Base-by-base conservation (phyloP, 352 stramenopile genomes). In the Pythium rishiriense region DNA sequence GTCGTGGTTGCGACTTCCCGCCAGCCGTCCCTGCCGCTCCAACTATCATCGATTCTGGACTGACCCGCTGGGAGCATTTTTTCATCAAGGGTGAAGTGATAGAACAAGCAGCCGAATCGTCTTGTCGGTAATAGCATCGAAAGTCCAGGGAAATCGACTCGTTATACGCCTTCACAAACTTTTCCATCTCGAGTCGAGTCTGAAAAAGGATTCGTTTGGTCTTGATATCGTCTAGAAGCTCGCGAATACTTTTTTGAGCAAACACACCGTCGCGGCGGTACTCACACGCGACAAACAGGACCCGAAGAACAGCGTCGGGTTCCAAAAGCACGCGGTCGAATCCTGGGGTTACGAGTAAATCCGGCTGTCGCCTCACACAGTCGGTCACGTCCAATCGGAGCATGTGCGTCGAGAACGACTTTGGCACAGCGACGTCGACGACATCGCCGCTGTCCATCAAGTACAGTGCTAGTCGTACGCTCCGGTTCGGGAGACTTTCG, bases 211-310 rank as follows among this genome's bases (percentile, higher is more conserved):
- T 28, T 3, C 21, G 31, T 29, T 56, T 64, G 29, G 8, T n/a
- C 8, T 52, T 42, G 1, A 74, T 39, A 49, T 74, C 68, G 12
- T 47, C 21, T 0, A 74, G 42, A 17, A 74, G 43, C 31, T 74
- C 68, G 3, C 65, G 60, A 33, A 74, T 58, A 26, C 47, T 69
- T 29, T 71, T 74, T 39, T 69, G 68, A 6, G 58, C 56, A 37
- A 72, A 74, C 9, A 71, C 42, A 6, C 63, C 68, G 26, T 57
- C 58, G 12, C 41, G 46, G 5, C 33, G 53, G 37, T 69, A 69
- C 54, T 62, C 47, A 41, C 35, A 58, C 0, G 54, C 54, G 2
- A 69, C 2, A 15, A 69, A 62, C n/a, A 47, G 22, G 1, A 42
- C 28, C 21, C 62, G 62, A 19, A 64, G 25, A 4, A 69, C 54